Base-by-base conservation (phyloP, 2,329 filamentous ascomycete species). In the Claviceps spartinae region DNA sequence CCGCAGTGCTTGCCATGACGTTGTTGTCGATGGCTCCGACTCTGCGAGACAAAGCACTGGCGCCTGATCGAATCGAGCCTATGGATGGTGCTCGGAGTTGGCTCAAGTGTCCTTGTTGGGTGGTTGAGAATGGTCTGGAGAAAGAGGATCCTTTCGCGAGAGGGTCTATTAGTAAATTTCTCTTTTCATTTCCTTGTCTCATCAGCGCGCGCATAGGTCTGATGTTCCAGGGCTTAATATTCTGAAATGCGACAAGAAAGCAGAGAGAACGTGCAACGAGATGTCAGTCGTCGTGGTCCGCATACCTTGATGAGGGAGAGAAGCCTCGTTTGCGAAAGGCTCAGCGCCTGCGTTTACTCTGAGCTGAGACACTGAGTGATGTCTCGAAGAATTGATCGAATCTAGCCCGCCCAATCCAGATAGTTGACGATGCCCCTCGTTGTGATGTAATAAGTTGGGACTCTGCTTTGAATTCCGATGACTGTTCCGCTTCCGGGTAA, bases 1-100 rank as follows among this genome's bases (percentile, higher is more conserved):
- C 88, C 50, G 85, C 61, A 46, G 66, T 68, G 55, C 67, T 69
- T 37, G 69, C 62, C 69, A 72, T 72, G 59, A 69, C 64, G 65
- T 70, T 69, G 58, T 71, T 69, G 54, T 70, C 63, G 55, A 69
- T 60, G 52, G 61, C 62, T 18, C 66, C 66, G 44, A 69, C 62
- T 61, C 67, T 63, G 47, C 66, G 65, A 13, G 64, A 65, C 42
- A 55, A 53, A 52, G 59, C 60, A 55, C 64, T 68, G 20, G 58
- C 52, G 38, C 58, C 59, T 30, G 68, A 69, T 55, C 58, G 60
- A 26, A 63, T 58, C 45, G 68, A 69, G 55, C 59, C 59, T 45
- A 61, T 56, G 14, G 66, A 67, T 37, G 66, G 64, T 51, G 57
- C 60, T 46, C 65, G 65, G 20, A 61, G 60, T 51, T 62, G 63